These are phyloP conservation scores for Jasminum sambac DNA, from an alignment of 257 asterid species.

Conservation along the genomic window DNA sequence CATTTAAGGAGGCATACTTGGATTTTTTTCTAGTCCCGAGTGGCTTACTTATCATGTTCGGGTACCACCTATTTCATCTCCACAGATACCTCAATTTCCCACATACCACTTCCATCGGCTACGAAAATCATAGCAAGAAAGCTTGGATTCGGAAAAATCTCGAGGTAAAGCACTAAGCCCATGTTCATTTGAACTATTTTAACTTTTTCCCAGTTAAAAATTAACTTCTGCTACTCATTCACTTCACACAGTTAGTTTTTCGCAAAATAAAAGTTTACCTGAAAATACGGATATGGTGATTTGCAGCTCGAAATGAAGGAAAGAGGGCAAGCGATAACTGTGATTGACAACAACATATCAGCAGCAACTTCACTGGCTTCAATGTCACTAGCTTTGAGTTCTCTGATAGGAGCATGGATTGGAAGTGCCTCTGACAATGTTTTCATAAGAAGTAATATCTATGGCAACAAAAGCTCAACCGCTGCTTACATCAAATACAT, in stretches of 20 bases:
- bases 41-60: conserved; percentile 55
- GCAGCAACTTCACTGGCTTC: conserved; percentile 57
- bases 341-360: conserved; percentile 40
- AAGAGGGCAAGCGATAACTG: conserved; percentile 48
- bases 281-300: not conserved
- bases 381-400: conserved; percentile 46
- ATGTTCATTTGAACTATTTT: no score
- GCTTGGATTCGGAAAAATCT: conserved; percentile 61
- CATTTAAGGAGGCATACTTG: conserved; percentile 45
- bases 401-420: conserved; percentile 63
- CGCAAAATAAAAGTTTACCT: no score
- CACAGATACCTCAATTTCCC: conserved; percentile 49
- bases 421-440: conserved; percentile 42
- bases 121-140: conserved; percentile 59
- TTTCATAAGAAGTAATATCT: conserved; percentile 42
- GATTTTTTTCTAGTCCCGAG: conserved; percentile 53
- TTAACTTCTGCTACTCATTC: no score
- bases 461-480: conserved; percentile 47
- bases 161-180: conserved; percentile 33
- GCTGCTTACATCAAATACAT: conserved; percentile 46
- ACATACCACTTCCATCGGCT: conserved; percentile 46
- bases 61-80: conserved; percentile 57
- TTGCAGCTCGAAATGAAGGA: conserved; percentile 46
- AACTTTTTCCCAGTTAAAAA: no score
- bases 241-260: no score